Percentiles rank a stretch among this genome's conserved stretches.
Evolutionary conservation across 441 rosid species (phyloP).

Genomic region (Melastoma candidum): DNA sequence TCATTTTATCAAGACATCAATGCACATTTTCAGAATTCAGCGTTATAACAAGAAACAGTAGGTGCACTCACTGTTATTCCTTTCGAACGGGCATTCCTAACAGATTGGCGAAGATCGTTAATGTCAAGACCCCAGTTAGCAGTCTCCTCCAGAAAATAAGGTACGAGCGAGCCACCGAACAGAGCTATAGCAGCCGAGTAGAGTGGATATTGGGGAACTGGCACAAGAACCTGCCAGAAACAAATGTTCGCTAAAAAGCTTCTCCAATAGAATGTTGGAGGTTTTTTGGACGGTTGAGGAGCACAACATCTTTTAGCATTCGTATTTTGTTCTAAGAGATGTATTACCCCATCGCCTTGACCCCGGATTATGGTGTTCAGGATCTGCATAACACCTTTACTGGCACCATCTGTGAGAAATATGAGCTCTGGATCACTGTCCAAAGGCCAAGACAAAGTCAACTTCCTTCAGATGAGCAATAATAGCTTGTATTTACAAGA

Average conservation of each 20-base stretch:
- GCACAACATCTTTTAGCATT: background rate
- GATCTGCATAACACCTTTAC: constrained; percentile 98
- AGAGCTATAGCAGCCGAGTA: constrained; percentile 91
- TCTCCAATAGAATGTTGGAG: constrained; percentile 4
- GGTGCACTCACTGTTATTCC: constrained; percentile 71
- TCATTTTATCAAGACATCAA: too few relatives aligned
- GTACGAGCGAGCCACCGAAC: constrained; percentile 87
- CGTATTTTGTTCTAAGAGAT: constrained; percentile 7
- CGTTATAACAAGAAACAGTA: constrained; percentile 11
- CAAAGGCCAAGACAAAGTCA: constrained; percentile 17
- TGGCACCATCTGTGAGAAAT: constrained; percentile 95
- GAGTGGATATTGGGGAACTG: constrained; percentile 97
- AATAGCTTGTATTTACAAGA: constrained; percentile 5
- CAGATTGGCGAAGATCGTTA: constrained; percentile 64
- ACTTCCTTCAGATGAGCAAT: constrained; percentile 9
- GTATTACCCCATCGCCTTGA: constrained; percentile 70
- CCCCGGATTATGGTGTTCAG: constrained; percentile 76
- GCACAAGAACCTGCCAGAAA: constrained; percentile 69
- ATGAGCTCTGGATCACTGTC: constrained; percentile 89
- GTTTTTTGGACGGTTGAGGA: background rate
- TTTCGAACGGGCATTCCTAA: constrained; percentile 63
- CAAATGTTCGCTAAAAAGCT: background rate
- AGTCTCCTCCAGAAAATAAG: constrained; percentile 86
- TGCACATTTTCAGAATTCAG: too few relatives aligned
- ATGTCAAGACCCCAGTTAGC: constrained; percentile 96